Conservation (phyloP, 2,329 filamentous ascomycete genomes). For the Fusarium transvaalense region DNA sequence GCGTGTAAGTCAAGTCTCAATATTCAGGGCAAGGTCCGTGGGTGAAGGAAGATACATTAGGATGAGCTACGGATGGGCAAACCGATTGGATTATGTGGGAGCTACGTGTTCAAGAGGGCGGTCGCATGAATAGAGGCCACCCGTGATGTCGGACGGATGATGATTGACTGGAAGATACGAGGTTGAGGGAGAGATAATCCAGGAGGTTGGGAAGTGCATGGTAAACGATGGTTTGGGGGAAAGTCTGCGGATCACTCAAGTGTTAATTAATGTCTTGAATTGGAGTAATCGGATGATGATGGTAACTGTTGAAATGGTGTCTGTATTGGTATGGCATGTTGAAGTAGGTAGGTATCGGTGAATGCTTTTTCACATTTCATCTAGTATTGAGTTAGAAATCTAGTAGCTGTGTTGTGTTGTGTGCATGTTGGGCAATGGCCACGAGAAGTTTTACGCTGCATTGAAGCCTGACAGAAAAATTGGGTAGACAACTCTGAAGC, state of each 20-base stretch:
- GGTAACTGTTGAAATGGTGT: no score
- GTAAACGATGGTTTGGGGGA: slow-evolving; percentile 32
- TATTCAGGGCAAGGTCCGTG: background rate
- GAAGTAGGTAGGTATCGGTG: background rate
- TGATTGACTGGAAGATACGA: slow-evolving; percentile 38
- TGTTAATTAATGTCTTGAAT: background rate
- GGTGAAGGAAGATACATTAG: background rate
- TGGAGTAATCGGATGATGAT: slow-evolving; percentile 3
- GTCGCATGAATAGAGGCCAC: slow-evolving; percentile 46
- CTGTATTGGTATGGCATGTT: background rate
- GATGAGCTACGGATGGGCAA: background rate
- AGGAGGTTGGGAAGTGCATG: slow-evolving; percentile 46
- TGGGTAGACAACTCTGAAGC: background rate
- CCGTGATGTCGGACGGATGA: slow-evolving; percentile 30
- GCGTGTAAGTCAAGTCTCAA: slow-evolving; percentile 22
- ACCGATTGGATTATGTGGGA: slow-evolving; percentile 25
- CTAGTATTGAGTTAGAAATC: background rate
- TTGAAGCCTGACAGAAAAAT: slow-evolving; percentile 14
- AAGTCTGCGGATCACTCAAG: background rate
- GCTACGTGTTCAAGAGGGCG: slow-evolving; percentile 39
- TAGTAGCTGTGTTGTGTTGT: background rate
- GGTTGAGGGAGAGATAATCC: slow-evolving; percentile 34
- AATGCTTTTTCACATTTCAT: no score
- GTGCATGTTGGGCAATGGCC: background rate
- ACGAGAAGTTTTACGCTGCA: background rate